A percentile compares a stretch with the other conserved stretches of the same genome.
Evolutionary conservation across 2,329 filamentous ascomycete genomes (phyloP).

Genomic region (Microsporum canis): DNA sequence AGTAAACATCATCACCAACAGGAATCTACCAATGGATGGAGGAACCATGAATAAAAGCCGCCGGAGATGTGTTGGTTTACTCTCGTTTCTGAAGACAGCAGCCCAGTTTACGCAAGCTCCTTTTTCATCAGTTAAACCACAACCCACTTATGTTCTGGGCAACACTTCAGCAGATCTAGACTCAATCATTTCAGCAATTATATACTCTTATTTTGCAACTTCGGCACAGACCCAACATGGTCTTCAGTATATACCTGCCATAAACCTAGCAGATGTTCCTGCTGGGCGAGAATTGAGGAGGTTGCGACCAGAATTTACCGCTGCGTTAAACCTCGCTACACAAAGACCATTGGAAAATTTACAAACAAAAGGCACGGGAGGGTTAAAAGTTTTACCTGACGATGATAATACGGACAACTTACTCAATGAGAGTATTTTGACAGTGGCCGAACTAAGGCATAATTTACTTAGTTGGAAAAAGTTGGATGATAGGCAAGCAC

Average conservation of each 20-base stretch:
- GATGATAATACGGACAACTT: conserved; percentile 19
- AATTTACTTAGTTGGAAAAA: conserved; percentile 11
- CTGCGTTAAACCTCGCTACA: conserved; percentile 43
- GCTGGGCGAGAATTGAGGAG: conserved; percentile 39
- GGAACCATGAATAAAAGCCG: background rate
- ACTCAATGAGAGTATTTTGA: conserved; percentile 29
- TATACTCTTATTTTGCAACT: conserved; percentile 49
- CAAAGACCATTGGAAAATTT: background rate
- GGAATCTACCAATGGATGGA: background rate
- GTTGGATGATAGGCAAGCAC: background rate
- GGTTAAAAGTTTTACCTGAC: conserved; percentile 11
- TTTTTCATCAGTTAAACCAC: conserved; percentile 16
- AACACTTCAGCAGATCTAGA: conserved; percentile 47
- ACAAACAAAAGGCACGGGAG: background rate
- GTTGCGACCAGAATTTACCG: conserved; percentile 48
- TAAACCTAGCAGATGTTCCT: conserved; percentile 43
- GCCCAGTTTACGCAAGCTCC: conserved; percentile 22
- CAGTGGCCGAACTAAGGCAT: conserved; percentile 29
- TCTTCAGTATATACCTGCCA: conserved; percentile 44
- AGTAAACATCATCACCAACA: background rate
- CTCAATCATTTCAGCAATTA: conserved; percentile 49
- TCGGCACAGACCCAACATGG: conserved; percentile 23
- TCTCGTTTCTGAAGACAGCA: conserved; percentile 30
- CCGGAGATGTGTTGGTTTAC: conserved; percentile 15
- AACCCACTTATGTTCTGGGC: conserved; percentile 31